A percentile compares a stretch with the other conserved stretches of the same genome.
Evolutionary conservation across 129 eudicot species (phyloP).

Genomic region (Chrysanthemum lavandulifolium): DNA sequence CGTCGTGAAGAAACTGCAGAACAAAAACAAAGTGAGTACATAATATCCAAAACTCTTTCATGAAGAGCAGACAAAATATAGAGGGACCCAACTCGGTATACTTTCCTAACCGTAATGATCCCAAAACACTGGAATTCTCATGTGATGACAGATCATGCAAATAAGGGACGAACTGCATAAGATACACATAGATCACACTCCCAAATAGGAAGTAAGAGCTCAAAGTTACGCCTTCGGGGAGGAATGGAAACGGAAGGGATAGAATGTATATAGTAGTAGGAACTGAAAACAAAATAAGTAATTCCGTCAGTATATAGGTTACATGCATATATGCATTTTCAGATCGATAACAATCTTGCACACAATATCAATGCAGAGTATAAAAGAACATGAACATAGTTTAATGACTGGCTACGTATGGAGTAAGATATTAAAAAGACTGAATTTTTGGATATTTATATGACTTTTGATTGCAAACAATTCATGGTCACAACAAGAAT

Average conservation of each 20-base stretch:
- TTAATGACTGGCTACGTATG: not conserved
- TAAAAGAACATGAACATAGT: not conserved
- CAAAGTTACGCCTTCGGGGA: conserved; percentile 66
- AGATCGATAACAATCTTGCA: not conserved
- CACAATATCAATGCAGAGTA: not conserved
- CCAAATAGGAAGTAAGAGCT: conserved; percentile 72
- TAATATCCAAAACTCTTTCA: conserved; percentile 16
- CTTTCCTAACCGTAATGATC: conserved; percentile 78
- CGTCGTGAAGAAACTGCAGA: conserved; percentile 94
- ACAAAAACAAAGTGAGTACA: conserved; percentile 20
- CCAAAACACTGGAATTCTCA: conserved; percentile 42
- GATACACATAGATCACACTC: conserved; percentile 33
- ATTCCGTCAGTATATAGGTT: not conserved
- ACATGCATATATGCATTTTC: not conserved
- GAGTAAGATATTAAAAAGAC: not conserved
- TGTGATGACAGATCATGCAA: conserved; percentile 65
- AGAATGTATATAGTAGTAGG: conserved; percentile 75
- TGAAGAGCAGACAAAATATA: not conserved
- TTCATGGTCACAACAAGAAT: not conserved
- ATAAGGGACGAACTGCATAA: conserved; percentile 73
- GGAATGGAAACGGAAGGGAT: conserved; percentile 80
- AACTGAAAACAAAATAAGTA: conserved; percentile 46
- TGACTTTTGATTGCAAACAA: not conserved
- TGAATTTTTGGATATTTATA: not conserved
- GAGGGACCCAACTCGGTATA: conserved; percentile 68